Percentiles rank a stretch among this genome's conserved stretches.
Evolutionary conservation across 164 flowering plant species (phyloP).

Genomic region (Stephania cephalantha): DNA sequence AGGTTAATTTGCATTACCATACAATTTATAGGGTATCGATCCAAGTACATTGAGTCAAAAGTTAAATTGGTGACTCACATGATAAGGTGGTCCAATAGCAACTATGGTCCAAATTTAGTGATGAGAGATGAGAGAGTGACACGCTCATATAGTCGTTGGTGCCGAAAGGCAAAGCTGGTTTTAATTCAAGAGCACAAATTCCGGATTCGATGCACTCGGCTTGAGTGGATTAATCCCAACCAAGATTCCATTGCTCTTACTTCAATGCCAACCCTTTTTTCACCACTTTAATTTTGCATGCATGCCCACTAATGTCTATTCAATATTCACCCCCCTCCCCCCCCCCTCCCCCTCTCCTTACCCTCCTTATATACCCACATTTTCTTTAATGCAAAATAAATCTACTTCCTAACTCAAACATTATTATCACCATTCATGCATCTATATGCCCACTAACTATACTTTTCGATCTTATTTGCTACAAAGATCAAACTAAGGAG

Average conservation of each 20-base stretch:
- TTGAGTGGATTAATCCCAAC: conserved; percentile 1
- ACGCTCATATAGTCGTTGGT: background rate
- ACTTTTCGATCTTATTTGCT: too few relatives aligned
- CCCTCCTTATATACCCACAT: background rate
- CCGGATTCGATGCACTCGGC: background rate
- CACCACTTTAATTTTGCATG: background rate
- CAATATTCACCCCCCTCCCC: too few relatives aligned
- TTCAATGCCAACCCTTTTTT: background rate
- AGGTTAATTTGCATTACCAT: too few relatives aligned
- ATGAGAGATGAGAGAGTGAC: background rate
- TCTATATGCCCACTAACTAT: too few relatives aligned
- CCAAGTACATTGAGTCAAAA: too few relatives aligned
- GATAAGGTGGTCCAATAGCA: background rate
- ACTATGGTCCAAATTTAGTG: background rate
- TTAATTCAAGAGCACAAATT: background rate
- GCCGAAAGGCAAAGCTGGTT: background rate
- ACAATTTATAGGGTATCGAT: too few relatives aligned
- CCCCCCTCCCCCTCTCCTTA: background rate
- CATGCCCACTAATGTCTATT: background rate
- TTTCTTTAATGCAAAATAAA: too few relatives aligned
- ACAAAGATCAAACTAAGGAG: too few relatives aligned
- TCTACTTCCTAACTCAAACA: background rate
- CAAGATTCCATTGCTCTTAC: background rate
- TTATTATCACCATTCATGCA: too few relatives aligned
- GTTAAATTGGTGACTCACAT: too few relatives aligned